phyloP scores from a whole-genome alignment of 768 basidiomycete species.

The Pholiota microspora region DNA sequence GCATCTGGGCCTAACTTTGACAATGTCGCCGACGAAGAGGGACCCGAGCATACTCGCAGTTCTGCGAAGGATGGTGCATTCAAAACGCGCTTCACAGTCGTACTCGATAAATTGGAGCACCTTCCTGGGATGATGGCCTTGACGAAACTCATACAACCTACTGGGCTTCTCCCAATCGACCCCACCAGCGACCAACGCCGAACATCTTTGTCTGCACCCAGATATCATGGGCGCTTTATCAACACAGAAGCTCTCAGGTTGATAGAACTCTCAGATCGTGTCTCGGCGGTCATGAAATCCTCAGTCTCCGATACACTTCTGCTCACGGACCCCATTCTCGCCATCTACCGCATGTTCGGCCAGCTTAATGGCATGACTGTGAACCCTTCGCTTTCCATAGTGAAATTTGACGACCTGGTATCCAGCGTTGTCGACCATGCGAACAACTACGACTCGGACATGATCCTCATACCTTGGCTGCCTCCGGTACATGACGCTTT shows the following conservation, averaged over 20 bases:
- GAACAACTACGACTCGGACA: slow-evolving; percentile 52
- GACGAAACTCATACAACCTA: slow-evolving; percentile 71
- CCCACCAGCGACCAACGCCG: neutral
- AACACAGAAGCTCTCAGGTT: slow-evolving; percentile 78
- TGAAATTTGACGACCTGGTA: slow-evolving; percentile 73
- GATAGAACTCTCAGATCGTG: slow-evolving; percentile 84
- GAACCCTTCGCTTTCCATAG: slow-evolving; percentile 66
- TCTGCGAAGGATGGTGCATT: slow-evolving; percentile 21
- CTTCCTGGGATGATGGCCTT: slow-evolving; percentile 88
- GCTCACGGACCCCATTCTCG: slow-evolving; percentile 68
- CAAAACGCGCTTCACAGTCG: slow-evolving; percentile 73
- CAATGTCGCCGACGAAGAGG: slow-evolving; percentile 40
- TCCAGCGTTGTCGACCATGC: slow-evolving; percentile 70
- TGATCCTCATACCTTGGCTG: slow-evolving; percentile 85
- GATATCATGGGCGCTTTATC: slow-evolving; percentile 25
- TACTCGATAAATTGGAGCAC: slow-evolving; percentile 89
- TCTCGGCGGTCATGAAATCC: slow-evolving; percentile 86
- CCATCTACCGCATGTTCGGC: slow-evolving; percentile 76
- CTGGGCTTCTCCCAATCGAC: slow-evolving; percentile 12
- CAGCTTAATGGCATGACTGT: slow-evolving; percentile 68
- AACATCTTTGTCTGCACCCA: slow-evolving; percentile 9
- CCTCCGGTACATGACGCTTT: slow-evolving; percentile 34
- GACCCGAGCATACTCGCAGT: slow-evolving; percentile 12
- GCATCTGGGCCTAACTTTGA: slow-evolving; percentile 46
- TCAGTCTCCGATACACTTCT: slow-evolving; percentile 66